Percentiles rank a stretch among this genome's conserved stretches.
Conservation (phyloP, 176 grass and related monocot genomes). For the Typha latifolia region DNA sequence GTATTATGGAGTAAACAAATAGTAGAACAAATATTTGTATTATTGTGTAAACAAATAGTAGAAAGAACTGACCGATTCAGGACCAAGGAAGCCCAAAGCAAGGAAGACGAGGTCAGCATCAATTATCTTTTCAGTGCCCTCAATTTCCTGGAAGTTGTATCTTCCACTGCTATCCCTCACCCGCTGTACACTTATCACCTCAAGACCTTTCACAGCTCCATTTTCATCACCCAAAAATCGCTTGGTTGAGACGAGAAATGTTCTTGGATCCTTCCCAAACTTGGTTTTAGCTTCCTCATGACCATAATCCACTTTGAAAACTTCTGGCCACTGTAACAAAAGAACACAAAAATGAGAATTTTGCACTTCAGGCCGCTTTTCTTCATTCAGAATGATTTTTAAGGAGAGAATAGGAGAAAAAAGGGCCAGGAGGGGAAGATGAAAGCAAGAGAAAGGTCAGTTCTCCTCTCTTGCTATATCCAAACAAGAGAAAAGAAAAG, state of each 20-base stretch:
- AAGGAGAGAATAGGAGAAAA: background rate
- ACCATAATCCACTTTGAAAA: slow-evolving; percentile 92
- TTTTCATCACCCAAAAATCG: slow-evolving; percentile 78
- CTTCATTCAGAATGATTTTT: no score
- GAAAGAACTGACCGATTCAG: slow-evolving; percentile 55
- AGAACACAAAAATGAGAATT: slow-evolving; percentile 13
- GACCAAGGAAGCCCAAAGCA: slow-evolving; percentile 94
- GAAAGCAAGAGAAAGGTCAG: no score
- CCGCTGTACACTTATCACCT: slow-evolving; percentile 60
- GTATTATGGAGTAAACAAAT: no score
- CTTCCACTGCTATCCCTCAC: slow-evolving; percentile 62
- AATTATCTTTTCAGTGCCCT: slow-evolving; percentile 75
- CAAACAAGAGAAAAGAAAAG: no score
- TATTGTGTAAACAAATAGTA: background rate
- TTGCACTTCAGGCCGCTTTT: background rate
- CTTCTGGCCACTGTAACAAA: slow-evolving; percentile 66
- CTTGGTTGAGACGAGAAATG: slow-evolving; percentile 74
- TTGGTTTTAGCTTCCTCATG: slow-evolving; percentile 83
- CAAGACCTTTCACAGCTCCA: slow-evolving; percentile 74
- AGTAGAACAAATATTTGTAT: background rate
- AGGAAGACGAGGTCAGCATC: slow-evolving; percentile 94
- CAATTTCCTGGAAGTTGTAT: slow-evolving; percentile 58
- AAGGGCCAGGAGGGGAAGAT: background rate
- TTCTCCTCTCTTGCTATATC: no score
- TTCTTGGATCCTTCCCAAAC: slow-evolving; percentile 90